Evolutionary conservation across 2,329 filamentous ascomycete species (phyloP), one percentile per base, ranked within the genome.

Genomic region (Akanthomyces dipterigenus): DNA sequence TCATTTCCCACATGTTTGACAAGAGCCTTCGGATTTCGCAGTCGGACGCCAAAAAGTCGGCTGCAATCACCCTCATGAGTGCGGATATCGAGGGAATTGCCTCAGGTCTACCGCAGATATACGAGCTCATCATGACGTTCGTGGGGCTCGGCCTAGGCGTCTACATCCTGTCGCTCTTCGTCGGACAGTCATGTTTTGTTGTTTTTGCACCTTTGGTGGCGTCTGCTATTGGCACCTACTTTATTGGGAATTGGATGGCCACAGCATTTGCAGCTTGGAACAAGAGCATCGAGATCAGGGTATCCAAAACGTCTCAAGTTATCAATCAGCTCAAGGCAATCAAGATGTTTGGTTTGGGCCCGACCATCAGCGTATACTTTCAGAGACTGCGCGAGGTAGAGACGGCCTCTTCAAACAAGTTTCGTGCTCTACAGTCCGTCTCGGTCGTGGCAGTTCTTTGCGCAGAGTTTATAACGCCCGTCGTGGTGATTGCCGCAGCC

Each of bases 281-380:
- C 16, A 12, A 38, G 14, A 55, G 58, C 5, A 55, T 61, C n/a
- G 49, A 49, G 22, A 16, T 20, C 11, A 40, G 58, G 9, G 40
- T 61, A 2, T 14, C 50, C 2, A 43, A 61, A 31, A 61, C 50
- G 7, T 22, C 40, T 3, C 28, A 28, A 14, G 26, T 61, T 3
- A 8, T 61, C 8, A 5, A 16, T 12, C 58, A 61, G 18, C 16
- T 61, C 12, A 61, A 54, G 31, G 40, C 46, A 3, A 40, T 61
- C 22, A 61, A 61, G 22, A 61, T 61, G 58, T 24, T 61, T n/a
- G 58, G 58, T 9, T n/a, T 61, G 24, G 58, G 49, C 18, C 38
- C 34, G n/a, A 28, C 34, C 2, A 55, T 34, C 31, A 34, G 31
- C 31, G 11, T 34, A 34, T 34, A 34, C 11, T 9, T 34, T 34